Percentiles rank a stretch among this genome's conserved stretches.
Evolutionary conservation across 2,329 filamentous ascomycete species (phyloP).

Genomic region (Fusarium bulbicola): DNA sequence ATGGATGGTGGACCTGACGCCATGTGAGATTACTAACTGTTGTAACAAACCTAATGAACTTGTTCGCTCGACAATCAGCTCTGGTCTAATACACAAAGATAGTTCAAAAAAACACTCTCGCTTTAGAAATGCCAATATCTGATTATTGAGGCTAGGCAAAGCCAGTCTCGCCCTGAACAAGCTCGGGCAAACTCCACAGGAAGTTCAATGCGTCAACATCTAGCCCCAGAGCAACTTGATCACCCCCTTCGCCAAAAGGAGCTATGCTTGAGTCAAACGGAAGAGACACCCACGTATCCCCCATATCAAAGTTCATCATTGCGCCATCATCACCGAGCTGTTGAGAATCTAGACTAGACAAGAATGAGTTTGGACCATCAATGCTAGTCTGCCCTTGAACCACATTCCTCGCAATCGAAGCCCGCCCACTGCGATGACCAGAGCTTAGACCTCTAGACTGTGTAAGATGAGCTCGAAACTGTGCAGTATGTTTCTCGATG

Average conservation of each 20-base stretch:
- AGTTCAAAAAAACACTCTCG: background rate
- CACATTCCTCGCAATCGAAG: background rate
- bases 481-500: constrained; percentile 33
- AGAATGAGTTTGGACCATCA: background rate
- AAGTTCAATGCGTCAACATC: constrained; percentile 26
- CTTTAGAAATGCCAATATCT: background rate
- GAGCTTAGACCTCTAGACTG: background rate
- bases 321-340: background rate
- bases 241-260: constrained; percentile 12
- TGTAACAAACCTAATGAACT: fast-evolving
- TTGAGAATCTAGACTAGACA: background rate
- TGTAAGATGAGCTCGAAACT: constrained; percentile 24
- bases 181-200: constrained; percentile 20
- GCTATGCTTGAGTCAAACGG: constrained; percentile 25
- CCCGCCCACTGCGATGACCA: background rate
- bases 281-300: constrained; percentile 13
- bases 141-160: background rate
- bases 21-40: background rate
- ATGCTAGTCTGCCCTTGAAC: background rate
- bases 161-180: background rate
- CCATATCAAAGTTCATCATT: constrained; percentile 3
- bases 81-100: background rate
- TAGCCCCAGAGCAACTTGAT: constrained; percentile 10
- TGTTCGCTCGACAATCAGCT: background rate
- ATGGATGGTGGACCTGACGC: background rate